phyloP scores from a whole-genome alignment of 176 grass and related monocot genomes.

The Saccharum officinarum region DNA sequence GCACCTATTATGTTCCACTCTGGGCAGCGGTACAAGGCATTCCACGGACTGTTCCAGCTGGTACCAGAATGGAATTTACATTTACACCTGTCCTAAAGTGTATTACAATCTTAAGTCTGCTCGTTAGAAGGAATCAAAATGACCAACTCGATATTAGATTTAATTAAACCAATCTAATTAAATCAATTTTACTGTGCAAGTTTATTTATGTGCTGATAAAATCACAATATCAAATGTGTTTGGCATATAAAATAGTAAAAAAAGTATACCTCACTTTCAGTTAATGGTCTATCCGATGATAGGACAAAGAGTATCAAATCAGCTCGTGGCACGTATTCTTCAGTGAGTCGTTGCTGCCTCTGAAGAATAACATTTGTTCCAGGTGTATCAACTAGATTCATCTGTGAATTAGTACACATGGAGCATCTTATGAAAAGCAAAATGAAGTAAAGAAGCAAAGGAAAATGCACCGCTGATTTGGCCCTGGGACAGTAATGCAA shows the following conservation, averaged over 20 bases:
- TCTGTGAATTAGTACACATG: constrained; percentile 58
- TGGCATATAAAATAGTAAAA: neutral
- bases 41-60: neutral
- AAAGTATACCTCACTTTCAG: constrained; percentile 80
- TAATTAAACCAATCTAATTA: neutral
- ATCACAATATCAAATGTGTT: neutral
- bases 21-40: neutral
- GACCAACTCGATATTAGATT: neutral
- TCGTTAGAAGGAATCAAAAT: neutral
- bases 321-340: constrained; percentile 95
- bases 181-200: neutral
- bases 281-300: constrained; percentile 89
- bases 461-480: constrained; percentile 23
- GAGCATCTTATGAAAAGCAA: constrained; percentile 14
- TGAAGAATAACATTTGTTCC: constrained; percentile 99
- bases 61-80: neutral
- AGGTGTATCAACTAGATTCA: constrained; percentile 97
- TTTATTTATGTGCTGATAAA: neutral
- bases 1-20: neutral
- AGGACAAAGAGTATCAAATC: constrained; percentile 93
- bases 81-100: neutral
- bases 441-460: constrained; percentile 18
- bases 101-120: neutral
- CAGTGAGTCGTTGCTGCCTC: constrained; percentile 96
- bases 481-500: constrained; percentile 11